Evolutionary conservation across 257 asterid species (phyloP).

Genomic region (Primulina eburnea): DNA sequence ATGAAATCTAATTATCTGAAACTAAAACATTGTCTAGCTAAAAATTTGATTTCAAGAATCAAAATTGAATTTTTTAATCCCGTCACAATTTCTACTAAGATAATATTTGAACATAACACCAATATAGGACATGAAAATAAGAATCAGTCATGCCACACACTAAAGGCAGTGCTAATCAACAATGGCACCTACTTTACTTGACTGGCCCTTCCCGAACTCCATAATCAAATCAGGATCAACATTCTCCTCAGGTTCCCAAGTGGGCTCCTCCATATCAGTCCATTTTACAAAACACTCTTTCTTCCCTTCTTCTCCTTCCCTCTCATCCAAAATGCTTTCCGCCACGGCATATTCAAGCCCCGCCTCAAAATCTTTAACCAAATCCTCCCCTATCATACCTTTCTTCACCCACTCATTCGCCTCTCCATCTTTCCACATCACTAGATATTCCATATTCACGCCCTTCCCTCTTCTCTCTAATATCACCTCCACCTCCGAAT

Average conservation of each 20-base stretch:
- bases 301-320: constrained; percentile 51
- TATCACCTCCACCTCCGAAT: constrained; percentile 76
- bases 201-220: constrained; percentile 35
- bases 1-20: no score
- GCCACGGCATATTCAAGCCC: constrained; percentile 93
- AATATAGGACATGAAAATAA: not conserved
- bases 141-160: not conserved
- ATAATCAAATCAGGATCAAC: constrained; percentile 68
- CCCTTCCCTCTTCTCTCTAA: constrained; percentile 88
- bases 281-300: constrained; percentile 78
- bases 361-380: constrained; percentile 73
- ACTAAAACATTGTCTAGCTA: no score
- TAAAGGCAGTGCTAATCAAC: not conserved
- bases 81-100: not conserved
- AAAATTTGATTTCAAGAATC: not conserved
- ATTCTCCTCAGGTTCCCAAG: constrained; percentile 91
- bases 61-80: not conserved
- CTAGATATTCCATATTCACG: constrained; percentile 64
- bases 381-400: constrained; percentile 56
- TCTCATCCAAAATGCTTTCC: constrained; percentile 52
- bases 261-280: constrained; percentile 78
- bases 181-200: constrained; percentile 9
- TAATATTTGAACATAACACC: not conserved
- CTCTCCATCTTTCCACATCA: constrained; percentile 83
- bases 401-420: constrained; percentile 86